Base-by-base conservation (phyloP, 1,284 basidiomycete species). In the Chalciporus sp. region DNA sequence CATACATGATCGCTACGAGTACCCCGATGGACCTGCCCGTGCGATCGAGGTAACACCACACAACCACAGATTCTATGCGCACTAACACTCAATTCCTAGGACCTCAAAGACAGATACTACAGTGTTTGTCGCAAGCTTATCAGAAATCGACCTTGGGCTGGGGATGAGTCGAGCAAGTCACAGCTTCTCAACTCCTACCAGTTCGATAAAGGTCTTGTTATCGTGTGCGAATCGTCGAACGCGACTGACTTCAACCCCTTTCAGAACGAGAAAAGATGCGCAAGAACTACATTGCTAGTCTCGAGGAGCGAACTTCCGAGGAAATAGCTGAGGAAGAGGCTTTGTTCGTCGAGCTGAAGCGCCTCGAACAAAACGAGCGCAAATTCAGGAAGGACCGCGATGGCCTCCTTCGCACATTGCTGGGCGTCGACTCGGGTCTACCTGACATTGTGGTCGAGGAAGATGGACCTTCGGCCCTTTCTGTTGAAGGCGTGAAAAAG, bases 311-410 rank as follows among this genome's bases (percentile, higher is more conserved):
- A 10, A 94, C 94, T 0, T 83, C 88, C 1, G 86, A 92, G 50
- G 94, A 98, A 72, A 87, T 98, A 41, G 88, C 88, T 9, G 96
- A 99, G 68, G 97, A 99, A 76, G 95, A 98, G 65, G 92, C 94
- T 4, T 79, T 99, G 0, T 99, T 94, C 73, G 78, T 98, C 59
- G 95, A 99, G 70, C 83, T 97, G 48, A 94, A 96, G 65, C 85
- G 94, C 11, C 81, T 99, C 48, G 95, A 98, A 69, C 96, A 98
- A 73, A 94, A 85, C 61, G 94, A 98, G 70, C 82, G 89, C 43
- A 83, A 83, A 53, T 98, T 97, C 76, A 89, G 90, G 62, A 83
- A 84, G 51, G 95, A 99, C 49, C 81, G 97, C 8, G 95, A 98
- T 60, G 93, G 95, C 44, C 81, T 99, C 27, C 79, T 99, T 58